A percentile compares a stretch with the other conserved stretches of the same genome.
These are phyloP conservation scores for Kodamaea nitidulidarum DNA, from an alignment of 805 yeast genomes.

Conservation along the genomic window DNA sequence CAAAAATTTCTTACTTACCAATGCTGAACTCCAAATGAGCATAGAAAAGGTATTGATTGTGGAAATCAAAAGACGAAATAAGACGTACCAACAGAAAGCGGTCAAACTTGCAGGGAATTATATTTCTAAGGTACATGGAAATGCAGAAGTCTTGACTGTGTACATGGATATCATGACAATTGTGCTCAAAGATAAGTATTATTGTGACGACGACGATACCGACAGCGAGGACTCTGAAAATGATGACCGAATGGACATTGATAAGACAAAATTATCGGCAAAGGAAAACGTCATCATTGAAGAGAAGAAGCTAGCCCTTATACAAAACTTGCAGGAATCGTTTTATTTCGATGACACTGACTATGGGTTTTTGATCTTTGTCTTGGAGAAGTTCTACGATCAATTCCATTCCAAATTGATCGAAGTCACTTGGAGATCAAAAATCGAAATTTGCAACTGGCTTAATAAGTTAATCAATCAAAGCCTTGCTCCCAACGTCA, in stretches of 20 bases:
- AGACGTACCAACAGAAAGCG: conserved; percentile 56
- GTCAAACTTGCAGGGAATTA: conserved; percentile 52
- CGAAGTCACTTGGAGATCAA: conserved; percentile 60
- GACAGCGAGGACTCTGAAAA: no score
- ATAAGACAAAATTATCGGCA: conserved; percentile 27
- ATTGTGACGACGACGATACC: conserved; percentile 21
- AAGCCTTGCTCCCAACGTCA: background rate
- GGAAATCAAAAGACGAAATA: conserved; percentile 68
- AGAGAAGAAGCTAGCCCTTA: conserved; percentile 39
- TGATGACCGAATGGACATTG: conserved; percentile 23
- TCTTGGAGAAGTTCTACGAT: conserved; percentile 20
- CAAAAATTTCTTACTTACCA: conserved; percentile 24
- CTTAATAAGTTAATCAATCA: conserved; percentile 18
- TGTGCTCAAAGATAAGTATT: conserved; percentile 37
- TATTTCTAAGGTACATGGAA: conserved; percentile 29
- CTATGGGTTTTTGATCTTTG: conserved; percentile 19
- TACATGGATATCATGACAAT: conserved; percentile 34
- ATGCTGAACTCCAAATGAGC: conserved; percentile 28
- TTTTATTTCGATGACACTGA: conserved; percentile 18
- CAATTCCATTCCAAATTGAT: conserved; percentile 24
- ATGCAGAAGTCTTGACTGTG: conserved; percentile 32
- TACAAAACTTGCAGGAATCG: conserved; percentile 34
- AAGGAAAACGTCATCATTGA: conserved; percentile 45
- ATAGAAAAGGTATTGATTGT: conserved; percentile 44
- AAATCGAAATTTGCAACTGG: conserved; percentile 43